A percentile compares a stretch with the other conserved stretches of the same genome.
Conservation (phyloP, 768 basidiomycete genomes). For the Tephrocybe sp. region DNA sequence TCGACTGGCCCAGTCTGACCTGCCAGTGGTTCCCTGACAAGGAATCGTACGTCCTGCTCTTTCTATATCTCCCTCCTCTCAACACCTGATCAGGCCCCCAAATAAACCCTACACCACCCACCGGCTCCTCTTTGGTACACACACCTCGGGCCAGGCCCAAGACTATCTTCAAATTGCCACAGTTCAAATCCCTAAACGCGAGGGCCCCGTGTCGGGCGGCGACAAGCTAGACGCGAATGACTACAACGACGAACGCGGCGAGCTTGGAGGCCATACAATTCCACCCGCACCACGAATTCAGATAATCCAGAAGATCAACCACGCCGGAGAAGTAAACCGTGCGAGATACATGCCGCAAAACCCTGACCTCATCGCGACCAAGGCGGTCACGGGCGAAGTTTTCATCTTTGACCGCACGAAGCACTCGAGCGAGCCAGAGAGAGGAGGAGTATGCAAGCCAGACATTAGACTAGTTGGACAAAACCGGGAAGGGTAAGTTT, state of each 20-base stretch:
- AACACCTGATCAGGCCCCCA: conserved; percentile 56
- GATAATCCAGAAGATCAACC: conserved; percentile 92
- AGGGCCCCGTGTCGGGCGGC: conserved; percentile 53
- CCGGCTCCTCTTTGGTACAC: conserved; percentile 92
- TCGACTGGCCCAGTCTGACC: conserved; percentile 97
- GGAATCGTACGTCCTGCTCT: conserved; percentile 63
- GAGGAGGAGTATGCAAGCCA: conserved; percentile 80
- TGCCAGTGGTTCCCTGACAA: conserved; percentile 99
- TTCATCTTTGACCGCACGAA: conserved; percentile 97
- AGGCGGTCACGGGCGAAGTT: conserved; percentile 87
- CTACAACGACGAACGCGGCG: conserved; percentile 92
- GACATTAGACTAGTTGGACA: conserved; percentile 92
- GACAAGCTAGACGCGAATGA: conserved; percentile 75
- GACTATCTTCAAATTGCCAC: conserved; percentile 96
- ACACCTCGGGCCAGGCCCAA: conserved; percentile 92
- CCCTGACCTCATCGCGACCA: conserved; percentile 94
- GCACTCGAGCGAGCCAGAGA: conserved; percentile 90
- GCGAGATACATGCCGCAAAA: conserved; percentile 99
- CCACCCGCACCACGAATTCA: conserved; percentile 84
- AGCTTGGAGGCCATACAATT: conserved; percentile 89
- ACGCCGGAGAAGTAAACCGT: conserved; percentile 92
- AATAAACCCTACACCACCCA: conserved; percentile 95
- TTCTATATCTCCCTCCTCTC: neutral
- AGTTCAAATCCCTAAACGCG: conserved; percentile 88
- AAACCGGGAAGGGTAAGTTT: conserved; percentile 83